Evolutionary conservation across 2,329 filamentous ascomycete species (phyloP).

Genomic region (Pseudopyricularia cyperi): DNA sequence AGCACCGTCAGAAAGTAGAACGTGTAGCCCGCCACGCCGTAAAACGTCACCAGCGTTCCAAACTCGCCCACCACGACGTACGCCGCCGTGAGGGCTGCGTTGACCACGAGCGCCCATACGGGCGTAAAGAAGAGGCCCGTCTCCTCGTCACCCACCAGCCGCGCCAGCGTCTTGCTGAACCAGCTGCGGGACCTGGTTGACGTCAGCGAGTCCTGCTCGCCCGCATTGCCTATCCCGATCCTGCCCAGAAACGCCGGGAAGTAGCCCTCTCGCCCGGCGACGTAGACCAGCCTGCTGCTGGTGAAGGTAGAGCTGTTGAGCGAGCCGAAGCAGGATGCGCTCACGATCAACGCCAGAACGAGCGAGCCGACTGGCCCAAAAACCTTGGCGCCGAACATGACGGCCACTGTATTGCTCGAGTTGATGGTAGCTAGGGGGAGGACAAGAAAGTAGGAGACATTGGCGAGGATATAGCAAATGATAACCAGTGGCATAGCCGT

Average conservation of each 20-base stretch:
- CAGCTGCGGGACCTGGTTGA: slow-evolving; percentile 39
- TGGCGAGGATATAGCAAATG: slow-evolving; percentile 76
- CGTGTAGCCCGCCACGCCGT: slow-evolving; percentile 90
- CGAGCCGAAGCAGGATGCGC: slow-evolving; percentile 84
- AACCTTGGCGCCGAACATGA: slow-evolving; percentile 81
- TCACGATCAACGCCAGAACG: slow-evolving; percentile 77
- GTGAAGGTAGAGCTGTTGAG: slow-evolving; percentile 94
- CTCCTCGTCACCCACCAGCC: slow-evolving; percentile 62
- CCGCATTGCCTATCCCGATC: slow-evolving; percentile 51
- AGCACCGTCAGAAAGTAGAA: slow-evolving; percentile 96
- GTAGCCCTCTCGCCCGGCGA: slow-evolving; percentile 89
- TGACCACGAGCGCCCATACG: slow-evolving; percentile 81
- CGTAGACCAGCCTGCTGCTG: slow-evolving; percentile 81
- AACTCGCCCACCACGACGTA: slow-evolving; percentile 89
- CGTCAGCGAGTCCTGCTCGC: slow-evolving; percentile 22
- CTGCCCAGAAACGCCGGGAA: slow-evolving; percentile 72
- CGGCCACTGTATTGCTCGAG: slow-evolving; percentile 85
- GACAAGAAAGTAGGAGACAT: slow-evolving; percentile 88
- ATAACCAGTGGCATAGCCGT: slow-evolving; percentile 95
- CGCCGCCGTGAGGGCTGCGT: slow-evolving; percentile 55
- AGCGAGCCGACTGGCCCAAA: slow-evolving; percentile 76
- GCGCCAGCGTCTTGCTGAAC: slow-evolving; percentile 43
- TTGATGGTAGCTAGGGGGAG: slow-evolving; percentile 71
- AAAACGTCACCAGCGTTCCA: slow-evolving; percentile 84
- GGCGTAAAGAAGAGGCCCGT: slow-evolving; percentile 83